Percentiles rank a stretch among this genome's conserved stretches.
Conservation (phyloP, 352 stramenopile species). For the Aphanomyces stellatus region DNA sequence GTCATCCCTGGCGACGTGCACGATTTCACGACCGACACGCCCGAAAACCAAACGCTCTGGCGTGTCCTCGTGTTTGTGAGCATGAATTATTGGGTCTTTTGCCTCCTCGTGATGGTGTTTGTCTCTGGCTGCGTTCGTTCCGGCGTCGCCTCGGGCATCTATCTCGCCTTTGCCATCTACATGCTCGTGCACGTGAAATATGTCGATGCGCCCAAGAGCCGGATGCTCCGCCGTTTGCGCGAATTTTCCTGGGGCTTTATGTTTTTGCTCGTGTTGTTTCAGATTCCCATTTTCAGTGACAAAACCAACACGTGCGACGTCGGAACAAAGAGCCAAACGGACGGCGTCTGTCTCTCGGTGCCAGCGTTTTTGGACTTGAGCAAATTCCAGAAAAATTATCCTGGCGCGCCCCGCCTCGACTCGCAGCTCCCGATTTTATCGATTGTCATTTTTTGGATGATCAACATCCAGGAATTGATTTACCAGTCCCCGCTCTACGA, state of each 20-base stretch:
- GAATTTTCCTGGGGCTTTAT: constrained; percentile 25
- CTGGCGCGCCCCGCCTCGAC: background rate
- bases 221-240: background rate
- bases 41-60: background rate
- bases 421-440: constrained; percentile 1
- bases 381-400: constrained; percentile 17
- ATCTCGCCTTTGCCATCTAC: constrained; percentile 18
- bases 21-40: constrained; percentile 1
- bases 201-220: background rate
- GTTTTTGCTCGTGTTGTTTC: constrained; percentile 69
- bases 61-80: constrained; percentile 3
- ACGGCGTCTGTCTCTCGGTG: constrained; percentile 9
- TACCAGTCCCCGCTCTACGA: constrained; percentile 15
- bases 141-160: constrained; percentile 15
- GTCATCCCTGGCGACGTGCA: background rate
- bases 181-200: constrained; percentile 10
- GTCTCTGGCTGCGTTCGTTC: constrained; percentile 16
- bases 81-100: constrained; percentile 20
- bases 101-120: constrained; percentile 13
- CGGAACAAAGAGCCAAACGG: constrained; percentile 9
- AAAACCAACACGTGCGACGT: constrained; percentile 49
- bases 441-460: constrained; percentile 74
- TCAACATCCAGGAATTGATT: constrained; percentile 52
- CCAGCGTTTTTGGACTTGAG: constrained; percentile 13
- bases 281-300: constrained; percentile 46